A percentile compares a stretch with the other conserved stretches of the same genome.
phyloP scores from a whole-genome alignment of 306 rosid genomes.

The Albizia julibrissin region DNA sequence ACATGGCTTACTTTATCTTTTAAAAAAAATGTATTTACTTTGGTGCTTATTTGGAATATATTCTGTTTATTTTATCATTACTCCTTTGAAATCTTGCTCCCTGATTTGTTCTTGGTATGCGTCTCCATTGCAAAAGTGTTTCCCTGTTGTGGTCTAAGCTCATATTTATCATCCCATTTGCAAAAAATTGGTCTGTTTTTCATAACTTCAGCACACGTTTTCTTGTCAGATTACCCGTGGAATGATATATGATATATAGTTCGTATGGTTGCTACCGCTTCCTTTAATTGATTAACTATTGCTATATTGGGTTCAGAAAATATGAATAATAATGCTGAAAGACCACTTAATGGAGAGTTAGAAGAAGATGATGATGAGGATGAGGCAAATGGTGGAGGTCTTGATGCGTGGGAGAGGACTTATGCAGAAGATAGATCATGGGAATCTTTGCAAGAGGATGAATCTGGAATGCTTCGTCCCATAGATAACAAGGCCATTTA shows the following conservation, averaged over 20 bases:
- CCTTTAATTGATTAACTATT: slow-evolving; percentile 26
- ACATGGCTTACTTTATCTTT: background rate
- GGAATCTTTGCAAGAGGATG: slow-evolving; percentile 94
- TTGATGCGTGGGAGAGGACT: slow-evolving; percentile 88
- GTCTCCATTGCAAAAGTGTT: background rate
- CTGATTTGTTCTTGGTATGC: background rate
- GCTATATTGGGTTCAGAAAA: slow-evolving; percentile 33
- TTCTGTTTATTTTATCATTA: background rate
- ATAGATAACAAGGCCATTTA: slow-evolving; percentile 69
- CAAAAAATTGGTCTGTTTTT: background rate
- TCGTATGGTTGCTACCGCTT: slow-evolving; percentile 16
- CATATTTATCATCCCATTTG: too few species aligned
- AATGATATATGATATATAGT: slow-evolving; percentile 19
- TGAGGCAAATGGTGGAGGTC: slow-evolving; percentile 60
- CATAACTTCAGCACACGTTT: background rate
- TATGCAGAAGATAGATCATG: slow-evolving; percentile 96
- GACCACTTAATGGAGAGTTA: slow-evolving; percentile 56
- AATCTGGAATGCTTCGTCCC: slow-evolving; percentile 95
- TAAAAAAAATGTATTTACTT: background rate
- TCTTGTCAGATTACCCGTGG: background rate
- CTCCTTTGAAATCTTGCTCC: background rate
- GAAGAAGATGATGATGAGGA: slow-evolving; percentile 87
- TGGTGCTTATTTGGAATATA: background rate
- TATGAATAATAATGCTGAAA: slow-evolving; percentile 64
- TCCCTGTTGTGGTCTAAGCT: background rate